Conservation (phyloP, 768 basidiomycete genomes). For the Naganishia vaughanmartiniae region DNA sequence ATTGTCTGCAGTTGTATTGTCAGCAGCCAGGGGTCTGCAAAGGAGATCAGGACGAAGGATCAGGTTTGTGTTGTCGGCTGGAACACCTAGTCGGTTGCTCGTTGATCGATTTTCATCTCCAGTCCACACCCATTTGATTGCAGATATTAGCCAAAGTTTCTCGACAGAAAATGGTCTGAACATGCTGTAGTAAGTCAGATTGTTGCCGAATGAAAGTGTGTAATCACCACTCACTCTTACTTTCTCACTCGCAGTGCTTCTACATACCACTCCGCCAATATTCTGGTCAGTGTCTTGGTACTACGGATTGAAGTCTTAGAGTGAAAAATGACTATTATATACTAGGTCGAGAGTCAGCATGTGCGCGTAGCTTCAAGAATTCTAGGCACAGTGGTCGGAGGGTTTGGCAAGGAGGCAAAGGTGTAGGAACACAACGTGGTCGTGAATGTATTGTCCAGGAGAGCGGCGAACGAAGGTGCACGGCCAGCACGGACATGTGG, state of each 20-base stretch:
- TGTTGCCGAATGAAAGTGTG: neutral
- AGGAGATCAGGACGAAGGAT: neutral
- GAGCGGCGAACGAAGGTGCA: too few relatives aligned
- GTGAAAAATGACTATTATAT: neutral
- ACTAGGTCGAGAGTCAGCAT: conserved; percentile 4
- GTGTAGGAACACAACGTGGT: neutral
- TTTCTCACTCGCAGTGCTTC: conserved; percentile 10
- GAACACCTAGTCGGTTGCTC: too few relatives aligned
- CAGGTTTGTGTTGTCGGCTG: neutral
- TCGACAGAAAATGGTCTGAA: neutral
- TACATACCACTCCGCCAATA: conserved; percentile 31
- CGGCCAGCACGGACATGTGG: too few relatives aligned
- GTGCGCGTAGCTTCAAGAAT: neutral
- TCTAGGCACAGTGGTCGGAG: neutral
- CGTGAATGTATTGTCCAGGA: too few relatives aligned
- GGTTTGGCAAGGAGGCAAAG: neutral
- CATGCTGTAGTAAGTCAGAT: conserved; percentile 26
- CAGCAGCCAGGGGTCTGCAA: neutral
- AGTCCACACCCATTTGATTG: conserved; percentile 24
- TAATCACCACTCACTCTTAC: neutral
- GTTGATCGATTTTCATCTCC: neutral
- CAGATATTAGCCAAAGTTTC: conserved; percentile 9
- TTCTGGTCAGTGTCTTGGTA: conserved; percentile 23
- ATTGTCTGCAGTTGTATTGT: conserved; percentile 25
- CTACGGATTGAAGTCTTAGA: too few relatives aligned